Evolutionary conservation across 2,329 filamentous ascomycete genomes (phyloP), one percentile per base, ranked within the genome.

Genomic region (Ramularia endophylla): DNA sequence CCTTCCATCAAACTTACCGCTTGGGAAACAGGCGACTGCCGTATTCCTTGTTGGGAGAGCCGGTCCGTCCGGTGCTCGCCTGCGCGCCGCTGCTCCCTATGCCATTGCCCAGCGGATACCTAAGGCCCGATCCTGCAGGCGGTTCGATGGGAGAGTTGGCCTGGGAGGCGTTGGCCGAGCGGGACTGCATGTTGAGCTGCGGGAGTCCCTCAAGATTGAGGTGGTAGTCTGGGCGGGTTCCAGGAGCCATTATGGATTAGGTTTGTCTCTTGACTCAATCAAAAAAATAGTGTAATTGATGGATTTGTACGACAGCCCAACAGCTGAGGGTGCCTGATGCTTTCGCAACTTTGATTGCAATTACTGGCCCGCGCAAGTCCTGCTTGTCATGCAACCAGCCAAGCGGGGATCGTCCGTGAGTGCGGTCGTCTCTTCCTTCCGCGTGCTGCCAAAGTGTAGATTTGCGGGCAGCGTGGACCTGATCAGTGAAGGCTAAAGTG

Each of bases 21-120:
- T 97, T 97, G 49, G 88, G 88, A 68, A 85, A 95, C 46, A 97
- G 73, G 57, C 90, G 78, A 62, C 75, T 81, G 44, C 83, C 80
- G 60, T 88, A 79, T 54, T 97, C 92, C 71, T 95, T 89, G 67
- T 89, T 95, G 58, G 92, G 92, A 75, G 92, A 98, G 64, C 89
- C 89, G 72, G 87, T 81, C 71, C 90, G 73, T 53, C 73, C 71
- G 59, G 68, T 70, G 49, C 72, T 72, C 41, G 77, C 69, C 41
- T 75, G 70, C 42, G 64, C 66, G 44, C 67, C 66, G 47, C 69
- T 59, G 41, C 64, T 64, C 45, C 65, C 81, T 55, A 86, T 67
- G 44, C 77, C 73, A 56, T 78, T 78, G 35, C 83, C 72, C 61
- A 90, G 85, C 16, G 86, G 79, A 51, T 86, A 83, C 66, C 87